phyloP scores from a whole-genome alignment of 305 asterid genomes.

The Andrographis paniculata region DNA sequence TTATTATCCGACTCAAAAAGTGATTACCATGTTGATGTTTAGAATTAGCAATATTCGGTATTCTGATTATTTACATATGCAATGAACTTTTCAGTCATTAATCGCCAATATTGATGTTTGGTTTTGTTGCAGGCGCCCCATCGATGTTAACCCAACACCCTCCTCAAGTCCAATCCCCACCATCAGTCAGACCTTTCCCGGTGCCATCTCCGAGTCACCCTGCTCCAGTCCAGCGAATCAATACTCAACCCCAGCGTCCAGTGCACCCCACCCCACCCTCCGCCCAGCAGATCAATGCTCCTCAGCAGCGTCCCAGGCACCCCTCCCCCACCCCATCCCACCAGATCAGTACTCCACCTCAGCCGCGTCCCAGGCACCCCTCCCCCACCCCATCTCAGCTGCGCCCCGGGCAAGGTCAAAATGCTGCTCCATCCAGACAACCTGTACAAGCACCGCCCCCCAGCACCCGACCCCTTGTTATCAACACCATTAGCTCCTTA shows the following conservation, averaged over 20 bases:
- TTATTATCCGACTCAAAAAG: no score
- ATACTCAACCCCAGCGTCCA: no score
- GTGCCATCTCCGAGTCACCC: slow-evolving; percentile 16
- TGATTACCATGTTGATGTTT: neutral
- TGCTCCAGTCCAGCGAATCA: no score
- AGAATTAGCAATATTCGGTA: neutral
- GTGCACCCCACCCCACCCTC: no score
- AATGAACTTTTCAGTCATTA: neutral
- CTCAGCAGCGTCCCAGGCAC: no score
- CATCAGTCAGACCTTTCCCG: slow-evolving; percentile 18
- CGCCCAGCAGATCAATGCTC: no score
- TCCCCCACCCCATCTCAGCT: slow-evolving; percentile 18
- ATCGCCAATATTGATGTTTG: neutral
- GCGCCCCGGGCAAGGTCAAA: slow-evolving; percentile 17
- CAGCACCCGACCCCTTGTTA: slow-evolving; percentile 28
- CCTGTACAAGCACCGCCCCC: slow-evolving; percentile 21
- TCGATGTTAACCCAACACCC: slow-evolving; percentile 21
- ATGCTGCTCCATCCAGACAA: slow-evolving; percentile 19
- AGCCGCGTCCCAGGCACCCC: slow-evolving; percentile 19
- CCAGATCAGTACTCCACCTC: no score
- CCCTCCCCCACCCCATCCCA: no score
- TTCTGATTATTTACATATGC: neutral
- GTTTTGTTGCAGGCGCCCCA: slow-evolving; percentile 27
- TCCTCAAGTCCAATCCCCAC: slow-evolving; percentile 19
- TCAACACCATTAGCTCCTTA: slow-evolving; percentile 28